Conservation (phyloP, 2,329 filamentous ascomycete species). For the Ophiocordyceps camponoti-floridani region DNA sequence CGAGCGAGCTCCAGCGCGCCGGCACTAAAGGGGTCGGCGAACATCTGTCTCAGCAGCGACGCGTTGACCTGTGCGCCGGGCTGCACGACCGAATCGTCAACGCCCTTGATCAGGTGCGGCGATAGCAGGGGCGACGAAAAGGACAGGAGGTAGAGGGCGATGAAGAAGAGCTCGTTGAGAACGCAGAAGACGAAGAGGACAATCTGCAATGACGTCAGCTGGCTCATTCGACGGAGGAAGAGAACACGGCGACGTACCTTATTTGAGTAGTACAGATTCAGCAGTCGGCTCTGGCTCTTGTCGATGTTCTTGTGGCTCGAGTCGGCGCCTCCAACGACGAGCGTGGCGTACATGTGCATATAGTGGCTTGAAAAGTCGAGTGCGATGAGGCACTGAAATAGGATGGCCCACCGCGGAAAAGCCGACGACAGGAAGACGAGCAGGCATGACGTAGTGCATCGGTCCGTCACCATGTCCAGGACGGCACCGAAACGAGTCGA, state of each 20-base stretch:
- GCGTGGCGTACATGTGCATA: constrained; percentile 95
- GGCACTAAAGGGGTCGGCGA: constrained; percentile 79
- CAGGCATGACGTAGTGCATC: constrained; percentile 88
- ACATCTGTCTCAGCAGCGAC: constrained; percentile 54
- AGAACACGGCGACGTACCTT: constrained; percentile 41
- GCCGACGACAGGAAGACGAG: constrained; percentile 89
- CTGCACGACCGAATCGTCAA: constrained; percentile 35
- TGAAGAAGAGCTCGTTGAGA: constrained; percentile 94
- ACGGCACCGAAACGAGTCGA: constrained; percentile 92
- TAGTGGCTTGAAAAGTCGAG: constrained; percentile 93
- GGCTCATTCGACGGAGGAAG: background rate
- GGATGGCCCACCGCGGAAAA: constrained; percentile 81
- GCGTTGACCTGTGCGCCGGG: constrained; percentile 54
- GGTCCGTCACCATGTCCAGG: constrained; percentile 96
- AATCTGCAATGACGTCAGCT: constrained; percentile 31
- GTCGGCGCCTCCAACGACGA: constrained; percentile 67
- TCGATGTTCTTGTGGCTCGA: constrained; percentile 90
- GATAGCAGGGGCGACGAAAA: constrained; percentile 85
- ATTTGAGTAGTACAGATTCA: constrained; percentile 95
- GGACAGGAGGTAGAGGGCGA: constrained; percentile 90
- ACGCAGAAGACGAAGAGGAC: constrained; percentile 84
- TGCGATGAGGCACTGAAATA: constrained; percentile 87
- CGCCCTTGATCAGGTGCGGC: constrained; percentile 56
- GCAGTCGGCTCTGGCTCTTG: constrained; percentile 66
- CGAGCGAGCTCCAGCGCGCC: constrained; percentile 82